A percentile compares a stretch with the other conserved stretches of the same genome.
phyloP scores from a whole-genome alignment of 108 stramenopile genomes.

The Mediolabrus comicus region DNA sequence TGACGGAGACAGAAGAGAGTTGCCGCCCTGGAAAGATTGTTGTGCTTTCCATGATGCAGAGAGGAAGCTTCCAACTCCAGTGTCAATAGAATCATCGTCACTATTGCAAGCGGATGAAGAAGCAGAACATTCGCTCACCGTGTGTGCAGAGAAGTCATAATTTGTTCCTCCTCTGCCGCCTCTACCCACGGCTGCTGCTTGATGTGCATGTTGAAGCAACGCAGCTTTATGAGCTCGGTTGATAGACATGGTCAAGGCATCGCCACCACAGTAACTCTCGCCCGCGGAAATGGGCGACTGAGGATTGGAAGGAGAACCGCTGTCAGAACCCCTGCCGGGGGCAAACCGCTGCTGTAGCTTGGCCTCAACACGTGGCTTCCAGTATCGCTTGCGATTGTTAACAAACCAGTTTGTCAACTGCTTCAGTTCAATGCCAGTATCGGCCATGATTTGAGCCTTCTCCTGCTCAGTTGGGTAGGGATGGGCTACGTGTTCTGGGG shows the following conservation, averaged over 20 bases:
- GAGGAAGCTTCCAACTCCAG: background rate
- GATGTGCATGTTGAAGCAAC: background rate
- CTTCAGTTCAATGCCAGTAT: conserved; percentile 89
- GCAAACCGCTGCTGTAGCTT: conserved; percentile 52
- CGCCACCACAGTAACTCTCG: background rate
- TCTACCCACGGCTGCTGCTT: background rate
- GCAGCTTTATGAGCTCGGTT: background rate
- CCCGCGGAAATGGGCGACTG: background rate
- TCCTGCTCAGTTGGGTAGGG: conserved; percentile 94
- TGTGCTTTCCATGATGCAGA: background rate
- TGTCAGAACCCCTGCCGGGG: conserved; percentile 2
- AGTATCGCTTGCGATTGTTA: conserved; percentile 90
- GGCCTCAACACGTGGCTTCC: conserved; percentile 87
- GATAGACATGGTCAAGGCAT: background rate
- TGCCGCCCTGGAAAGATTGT: background rate
- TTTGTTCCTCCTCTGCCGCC: conserved; percentile 4
- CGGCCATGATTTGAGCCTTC: conserved; percentile 84
- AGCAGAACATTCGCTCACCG: conserved; percentile 28
- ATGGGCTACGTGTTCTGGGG: conserved; percentile 87
- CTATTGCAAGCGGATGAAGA: conserved; percentile 20
- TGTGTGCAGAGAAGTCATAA: conserved; percentile 9
- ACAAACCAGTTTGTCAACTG: conserved; percentile 93
- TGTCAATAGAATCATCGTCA: conserved; percentile 23
- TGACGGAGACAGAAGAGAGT: background rate
- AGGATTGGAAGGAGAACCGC: background rate